A percentile compares a stretch with the other conserved stretches of the same genome.
phyloP scores from a whole-genome alignment of 2,329 filamentous ascomycete species.

The Lasiodiplodia hormozganensis region DNA sequence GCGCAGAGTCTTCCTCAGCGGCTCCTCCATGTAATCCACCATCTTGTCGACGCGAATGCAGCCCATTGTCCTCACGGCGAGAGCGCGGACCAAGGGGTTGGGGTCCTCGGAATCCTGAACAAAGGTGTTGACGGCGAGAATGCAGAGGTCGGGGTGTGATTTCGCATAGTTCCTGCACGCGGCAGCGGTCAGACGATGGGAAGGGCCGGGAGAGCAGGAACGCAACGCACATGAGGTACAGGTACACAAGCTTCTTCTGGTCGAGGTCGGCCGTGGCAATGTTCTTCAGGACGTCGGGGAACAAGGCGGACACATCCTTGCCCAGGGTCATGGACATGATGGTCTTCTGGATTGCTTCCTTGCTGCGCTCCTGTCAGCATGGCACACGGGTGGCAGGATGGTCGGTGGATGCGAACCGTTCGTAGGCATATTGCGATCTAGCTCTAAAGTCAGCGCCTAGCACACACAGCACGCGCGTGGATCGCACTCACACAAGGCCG shows the following conservation, averaged over 20 bases:
- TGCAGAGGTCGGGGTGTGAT: constrained; percentile 97
- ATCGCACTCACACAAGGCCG: constrained; percentile 70
- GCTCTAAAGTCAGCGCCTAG: constrained; percentile 44
- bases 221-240: constrained; percentile 85
- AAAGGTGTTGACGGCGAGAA: constrained; percentile 98
- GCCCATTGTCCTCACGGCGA: constrained; percentile 97
- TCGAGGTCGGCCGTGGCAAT: constrained; percentile 94
- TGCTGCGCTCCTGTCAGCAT: constrained; percentile 61
- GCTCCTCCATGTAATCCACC: constrained; percentile 99
- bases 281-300: constrained; percentile 98
- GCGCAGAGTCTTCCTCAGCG: constrained; percentile 89
- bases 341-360: constrained; percentile 98
- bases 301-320: constrained; percentile 96
- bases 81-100: constrained; percentile 90
- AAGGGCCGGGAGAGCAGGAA: background rate
- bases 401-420: constrained; percentile 63
- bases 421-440: constrained; percentile 97
- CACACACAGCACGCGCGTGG: background rate
- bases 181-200: constrained; percentile 29
- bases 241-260: constrained; percentile 99
- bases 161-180: constrained; percentile 92
- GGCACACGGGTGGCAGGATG: background rate
- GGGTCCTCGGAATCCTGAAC: constrained; percentile 99
- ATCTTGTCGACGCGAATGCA: constrained; percentile 99
- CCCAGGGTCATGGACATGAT: constrained; percentile 99